Conservation (phyloP, 768 basidiomycete species). For the Hygrocybe punicea region DNA sequence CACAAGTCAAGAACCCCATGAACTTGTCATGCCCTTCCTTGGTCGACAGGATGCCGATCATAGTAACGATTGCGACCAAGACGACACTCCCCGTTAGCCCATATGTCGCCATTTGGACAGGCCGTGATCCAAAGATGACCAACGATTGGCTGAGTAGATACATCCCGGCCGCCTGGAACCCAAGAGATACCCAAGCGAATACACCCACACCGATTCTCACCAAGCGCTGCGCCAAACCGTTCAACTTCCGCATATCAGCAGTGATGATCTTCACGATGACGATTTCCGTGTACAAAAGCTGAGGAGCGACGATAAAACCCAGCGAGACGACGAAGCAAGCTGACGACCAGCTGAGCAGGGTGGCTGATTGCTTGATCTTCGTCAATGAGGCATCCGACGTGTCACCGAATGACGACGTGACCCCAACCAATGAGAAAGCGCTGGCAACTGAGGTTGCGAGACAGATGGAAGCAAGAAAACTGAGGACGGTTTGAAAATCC, state of each 20-base stretch:
- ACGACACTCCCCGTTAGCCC: not conserved
- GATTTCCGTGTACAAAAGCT: not conserved
- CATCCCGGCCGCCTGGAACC: not conserved
- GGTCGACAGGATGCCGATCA: not conserved
- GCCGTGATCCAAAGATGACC: not conserved
- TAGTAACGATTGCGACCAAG: not conserved
- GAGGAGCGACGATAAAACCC: not conserved
- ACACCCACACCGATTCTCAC: not conserved
- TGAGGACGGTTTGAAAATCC: not conserved
- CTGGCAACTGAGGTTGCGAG: not conserved
- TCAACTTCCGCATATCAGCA: not conserved
- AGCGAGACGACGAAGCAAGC: constrained; percentile 1
- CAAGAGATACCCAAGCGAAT: constrained; percentile 1
- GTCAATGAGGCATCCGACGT: not conserved
- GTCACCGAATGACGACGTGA: not conserved
- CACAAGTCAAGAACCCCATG: too few species aligned
- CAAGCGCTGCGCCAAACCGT: not conserved
- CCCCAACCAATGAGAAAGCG: not conserved
- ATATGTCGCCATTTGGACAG: not conserved
- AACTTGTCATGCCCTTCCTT: too few species aligned
- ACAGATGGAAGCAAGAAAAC: not conserved
- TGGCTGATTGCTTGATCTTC: not conserved
- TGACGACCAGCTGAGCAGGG: not conserved
- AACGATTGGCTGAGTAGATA: not conserved
- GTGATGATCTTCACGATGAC: not conserved